Evolutionary conservation across 805 yeast species (phyloP), one percentile per base, ranked within the genome.

Genomic region (Metschnikowia matae): DNA sequence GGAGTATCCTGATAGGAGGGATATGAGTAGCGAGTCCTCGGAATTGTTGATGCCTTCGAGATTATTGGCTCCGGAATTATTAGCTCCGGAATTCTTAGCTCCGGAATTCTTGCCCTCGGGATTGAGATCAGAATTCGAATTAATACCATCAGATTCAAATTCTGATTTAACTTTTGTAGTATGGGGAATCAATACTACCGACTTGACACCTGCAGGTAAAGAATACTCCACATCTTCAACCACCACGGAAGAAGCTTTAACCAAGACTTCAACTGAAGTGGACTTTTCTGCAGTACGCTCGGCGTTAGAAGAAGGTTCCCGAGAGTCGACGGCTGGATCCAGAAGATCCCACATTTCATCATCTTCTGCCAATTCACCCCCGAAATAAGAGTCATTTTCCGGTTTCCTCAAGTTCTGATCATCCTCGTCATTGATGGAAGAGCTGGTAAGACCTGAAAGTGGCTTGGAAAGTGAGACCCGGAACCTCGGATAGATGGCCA

Each of bases 1-100:
- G 4, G 75, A 44, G 46, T 64, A 71, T 0, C 77, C 80, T 1
- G 79, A 71, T 15, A 64, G 58, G 4, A 77, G 56, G 0, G 78
- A 63, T 0, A 78, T 37, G 6, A 76, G 46, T 11, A 78, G 56
- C 1, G 72, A 65, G 53, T 78, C 81, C 42, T 68, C 77, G 3
- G 42, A 48, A 3, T 26, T n/a, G 29, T 44, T 17, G 20, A 18
- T 18, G 20, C 20, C 81, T 41, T 68, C 77, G 3, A 40, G 48
- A 3, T 26, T n/a, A 23, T 44, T 17, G 36, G 5, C 15, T 10
- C n/a, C 17, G 29, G 11, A 11, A 26, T 26, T 26, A 3, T 1
- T 23, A 10, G 8, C 26, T 3, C 7, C 10, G 26, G 26, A 8
- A 23, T 23, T 23, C 6, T 23, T 23, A 2, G 6, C 26, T 8